These are phyloP conservation scores for Pontederia crassipes DNA, from an alignment of 176 grass and related monocot species.

Conservation along the genomic window DNA sequence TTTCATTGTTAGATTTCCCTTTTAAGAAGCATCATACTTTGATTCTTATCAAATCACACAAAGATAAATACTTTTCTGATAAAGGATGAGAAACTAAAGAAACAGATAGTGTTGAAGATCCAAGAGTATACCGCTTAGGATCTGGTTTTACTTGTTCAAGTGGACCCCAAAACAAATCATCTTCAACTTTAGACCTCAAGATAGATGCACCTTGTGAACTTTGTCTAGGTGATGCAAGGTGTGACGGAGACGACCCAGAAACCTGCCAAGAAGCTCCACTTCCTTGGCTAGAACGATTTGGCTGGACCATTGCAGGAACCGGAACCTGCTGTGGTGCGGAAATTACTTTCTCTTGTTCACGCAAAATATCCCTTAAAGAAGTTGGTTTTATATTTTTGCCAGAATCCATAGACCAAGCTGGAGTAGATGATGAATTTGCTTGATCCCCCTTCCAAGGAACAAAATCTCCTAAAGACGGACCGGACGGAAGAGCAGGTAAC, in stretches of 20 bases:
- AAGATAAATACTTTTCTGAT: no score
- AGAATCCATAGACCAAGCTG: conserved; percentile 80
- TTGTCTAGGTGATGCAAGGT: conserved; percentile 42
- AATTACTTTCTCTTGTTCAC: conserved; percentile 57
- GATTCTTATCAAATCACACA: no score
- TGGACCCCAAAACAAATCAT: conserved; percentile 97
- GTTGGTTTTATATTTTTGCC: conserved; percentile 48
- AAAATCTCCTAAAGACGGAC: conserved; percentile 87
- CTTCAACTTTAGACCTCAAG: conserved; percentile 63
- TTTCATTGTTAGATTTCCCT: no score
- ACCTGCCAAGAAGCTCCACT: conserved; percentile 54
- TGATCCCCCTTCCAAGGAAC: conserved; percentile 85
- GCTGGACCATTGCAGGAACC: conserved; percentile 29
- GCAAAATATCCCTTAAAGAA: conserved; percentile 84
- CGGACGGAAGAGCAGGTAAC: conserved; percentile 45
- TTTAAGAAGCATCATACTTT: no score
- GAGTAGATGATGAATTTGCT: conserved; percentile 38
- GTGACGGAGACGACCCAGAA: conserved; percentile 79
- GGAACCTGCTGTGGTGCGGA: conserved; percentile 40
- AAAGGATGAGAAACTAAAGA: no score
- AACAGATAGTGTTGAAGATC: no score
- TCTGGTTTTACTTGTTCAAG: conserved; percentile 73
- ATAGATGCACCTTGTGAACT: conserved; percentile 37
- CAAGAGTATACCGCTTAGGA: conserved; percentile 57
- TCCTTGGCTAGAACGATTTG: conserved; percentile 38